Percentiles rank a stretch among this genome's conserved stretches.
These are phyloP conservation scores for Carex scoparia DNA, from an alignment of 176 grass and related monocot genomes.

Conservation along the genomic window DNA sequence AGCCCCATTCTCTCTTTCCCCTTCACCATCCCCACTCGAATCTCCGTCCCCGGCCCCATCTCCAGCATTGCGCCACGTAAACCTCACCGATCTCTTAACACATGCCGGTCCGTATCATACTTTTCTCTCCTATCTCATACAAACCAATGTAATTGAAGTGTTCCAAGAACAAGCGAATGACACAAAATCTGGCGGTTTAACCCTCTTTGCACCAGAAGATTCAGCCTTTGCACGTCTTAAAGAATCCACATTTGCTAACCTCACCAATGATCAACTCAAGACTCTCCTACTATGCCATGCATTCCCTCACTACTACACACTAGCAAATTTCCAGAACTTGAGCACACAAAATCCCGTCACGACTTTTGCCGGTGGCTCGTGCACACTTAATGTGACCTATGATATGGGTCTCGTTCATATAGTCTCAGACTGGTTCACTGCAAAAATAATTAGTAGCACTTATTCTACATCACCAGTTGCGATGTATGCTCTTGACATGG, in stretches of 20 bases:
- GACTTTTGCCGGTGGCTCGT: slow-evolving; percentile 70
- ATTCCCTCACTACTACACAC: slow-evolving; percentile 68
- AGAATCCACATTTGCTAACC: slow-evolving; percentile 70
- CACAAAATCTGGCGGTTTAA: slow-evolving; percentile 64
- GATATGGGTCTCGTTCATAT: slow-evolving; percentile 58
- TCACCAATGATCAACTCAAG: slow-evolving; percentile 75
- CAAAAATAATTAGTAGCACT: slow-evolving; percentile 75
- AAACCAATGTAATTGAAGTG: slow-evolving; percentile 69
- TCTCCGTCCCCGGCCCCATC: slow-evolving; percentile 42
- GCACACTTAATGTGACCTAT: slow-evolving; percentile 74
- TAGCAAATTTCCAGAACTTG: slow-evolving; percentile 74
- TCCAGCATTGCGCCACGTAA: slow-evolving; percentile 54
- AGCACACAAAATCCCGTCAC: slow-evolving; percentile 65
- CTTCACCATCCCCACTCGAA: slow-evolving; percentile 12
- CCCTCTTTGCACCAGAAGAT: slow-evolving; percentile 79
- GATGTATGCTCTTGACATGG: slow-evolving; percentile 64
- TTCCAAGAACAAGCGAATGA: slow-evolving; percentile 86
- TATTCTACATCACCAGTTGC: slow-evolving; percentile 68
- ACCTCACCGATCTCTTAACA: slow-evolving; percentile 58
- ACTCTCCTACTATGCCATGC: slow-evolving; percentile 79
- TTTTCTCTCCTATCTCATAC: slow-evolving; percentile 76
- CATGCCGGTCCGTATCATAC: slow-evolving; percentile 77
- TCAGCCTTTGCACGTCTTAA: slow-evolving; percentile 66
- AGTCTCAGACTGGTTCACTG: slow-evolving; percentile 65
- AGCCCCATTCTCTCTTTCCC: background rate